Conservation (phyloP, 2,329 filamentous ascomycete genomes). For the Colletotrichum gloeosporioides region DNA sequence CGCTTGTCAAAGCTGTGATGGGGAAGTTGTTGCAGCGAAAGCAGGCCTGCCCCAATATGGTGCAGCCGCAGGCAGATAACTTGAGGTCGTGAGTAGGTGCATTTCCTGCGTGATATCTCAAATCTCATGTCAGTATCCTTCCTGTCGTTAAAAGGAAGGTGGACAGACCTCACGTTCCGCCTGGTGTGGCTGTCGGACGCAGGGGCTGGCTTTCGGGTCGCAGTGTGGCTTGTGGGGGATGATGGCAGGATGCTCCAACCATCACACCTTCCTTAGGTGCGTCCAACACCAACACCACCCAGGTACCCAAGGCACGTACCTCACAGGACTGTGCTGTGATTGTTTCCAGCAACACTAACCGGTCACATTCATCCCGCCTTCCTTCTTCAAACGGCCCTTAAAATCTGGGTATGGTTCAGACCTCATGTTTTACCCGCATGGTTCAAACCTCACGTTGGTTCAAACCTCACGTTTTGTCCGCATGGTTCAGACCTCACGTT, state of each 20-base stretch:
- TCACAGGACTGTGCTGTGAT: neutral
- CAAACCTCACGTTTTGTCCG: too few relatives aligned
- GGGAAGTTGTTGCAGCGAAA: too few relatives aligned
- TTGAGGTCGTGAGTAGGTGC: neutral
- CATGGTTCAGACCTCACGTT: too few relatives aligned
- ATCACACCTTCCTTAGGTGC: neutral
- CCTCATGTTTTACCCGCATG: too few relatives aligned
- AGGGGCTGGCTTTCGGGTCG: neutral
- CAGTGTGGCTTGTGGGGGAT: too few relatives aligned
- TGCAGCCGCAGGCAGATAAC: neutral
- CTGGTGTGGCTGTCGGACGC: neutral
- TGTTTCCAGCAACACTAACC: neutral
- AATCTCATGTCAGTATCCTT: neutral
- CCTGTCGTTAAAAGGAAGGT: neutral
- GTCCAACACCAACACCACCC: neutral
- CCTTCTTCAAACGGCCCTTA: too few relatives aligned
- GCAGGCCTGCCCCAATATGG: too few relatives aligned
- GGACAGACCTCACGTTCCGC: neutral
- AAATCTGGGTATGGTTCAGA: too few relatives aligned
- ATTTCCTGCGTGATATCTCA: neutral
- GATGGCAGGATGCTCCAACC: too few relatives aligned
- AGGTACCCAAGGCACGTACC: neutral
- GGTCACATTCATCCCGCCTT: too few relatives aligned
- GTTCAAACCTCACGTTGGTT: too few relatives aligned
- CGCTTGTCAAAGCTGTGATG: too few relatives aligned